These are phyloP conservation scores for Aspergillus ochraceoroseus DNA, from an alignment of 2,329 filamentous ascomycete species.

Conservation along the genomic window DNA sequence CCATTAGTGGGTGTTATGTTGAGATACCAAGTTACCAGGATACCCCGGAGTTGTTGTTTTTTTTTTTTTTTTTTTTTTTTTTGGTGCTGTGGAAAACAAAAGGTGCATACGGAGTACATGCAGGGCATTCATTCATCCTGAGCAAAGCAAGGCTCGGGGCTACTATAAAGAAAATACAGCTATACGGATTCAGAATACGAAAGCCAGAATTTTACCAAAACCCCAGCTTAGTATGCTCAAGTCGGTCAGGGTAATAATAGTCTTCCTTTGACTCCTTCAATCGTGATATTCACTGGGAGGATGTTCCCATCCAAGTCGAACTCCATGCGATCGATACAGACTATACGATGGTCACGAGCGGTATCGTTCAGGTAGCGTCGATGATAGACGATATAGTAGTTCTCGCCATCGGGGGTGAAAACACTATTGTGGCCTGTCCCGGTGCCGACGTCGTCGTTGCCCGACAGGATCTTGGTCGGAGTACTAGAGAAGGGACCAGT, in stretches of 20 bases:
- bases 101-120: too few species aligned
- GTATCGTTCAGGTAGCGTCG: constrained; percentile 45
- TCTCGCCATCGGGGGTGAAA: constrained; percentile 37
- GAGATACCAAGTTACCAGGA: not conserved
- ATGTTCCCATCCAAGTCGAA: constrained; percentile 46
- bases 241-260: too few species aligned
- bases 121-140: constrained; percentile 6
- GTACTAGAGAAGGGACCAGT: constrained; percentile 42
- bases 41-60: constrained; percentile 14
- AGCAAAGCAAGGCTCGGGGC: constrained; percentile 3
- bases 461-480: constrained; percentile 36
- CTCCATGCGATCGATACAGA: constrained; percentile 49
- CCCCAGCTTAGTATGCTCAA: too few species aligned
- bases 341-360: constrained; percentile 45
- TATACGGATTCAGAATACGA: constrained; percentile 5
- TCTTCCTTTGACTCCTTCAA: constrained; percentile 25
- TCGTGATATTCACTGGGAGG: constrained; percentile 40
- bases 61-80: too few species aligned
- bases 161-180: too few species aligned
- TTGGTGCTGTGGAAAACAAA: constrained; percentile 6
- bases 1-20: too few species aligned
- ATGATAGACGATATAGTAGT: constrained; percentile 48
- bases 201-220: too few species aligned
- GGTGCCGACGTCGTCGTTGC: constrained; percentile 25
- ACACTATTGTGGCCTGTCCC: constrained; percentile 45